Conservation (phyloP, 169 alveolate species). For the Theileria parva region DNA sequence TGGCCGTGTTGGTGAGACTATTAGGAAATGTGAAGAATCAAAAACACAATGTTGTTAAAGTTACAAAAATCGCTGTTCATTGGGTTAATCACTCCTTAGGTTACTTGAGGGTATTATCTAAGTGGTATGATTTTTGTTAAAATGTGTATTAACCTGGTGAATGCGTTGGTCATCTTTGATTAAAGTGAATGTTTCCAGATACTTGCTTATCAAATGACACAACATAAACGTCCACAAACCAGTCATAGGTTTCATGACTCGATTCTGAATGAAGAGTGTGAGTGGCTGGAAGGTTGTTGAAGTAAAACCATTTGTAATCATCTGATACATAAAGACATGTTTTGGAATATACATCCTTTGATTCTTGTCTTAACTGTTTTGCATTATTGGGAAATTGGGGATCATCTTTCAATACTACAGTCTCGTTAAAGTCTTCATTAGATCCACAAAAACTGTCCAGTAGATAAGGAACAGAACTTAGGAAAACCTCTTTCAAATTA, state of each 20-base stretch:
- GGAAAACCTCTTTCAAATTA: constrained; percentile 3
- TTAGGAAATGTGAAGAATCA: not conserved
- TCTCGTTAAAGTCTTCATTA: constrained; percentile 8
- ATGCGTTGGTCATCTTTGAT: not conserved
- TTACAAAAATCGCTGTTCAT: not conserved
- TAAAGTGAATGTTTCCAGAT: constrained; percentile 41
- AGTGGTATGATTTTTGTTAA: not conserved
- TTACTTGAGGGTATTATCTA: not conserved
- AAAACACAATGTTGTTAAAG: not conserved
- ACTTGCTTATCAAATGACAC: constrained; percentile 18
- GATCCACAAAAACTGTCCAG: not conserved
- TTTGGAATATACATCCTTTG: constrained; percentile 10
- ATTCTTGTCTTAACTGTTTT: not conserved
- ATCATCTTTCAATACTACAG: not conserved
- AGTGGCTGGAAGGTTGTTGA: constrained; percentile 30
- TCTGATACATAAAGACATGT: constrained; percentile 42
- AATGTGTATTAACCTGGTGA: not conserved
- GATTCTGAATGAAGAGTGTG: constrained; percentile 1
- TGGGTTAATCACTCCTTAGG: not conserved
- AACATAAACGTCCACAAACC: constrained; percentile 53
- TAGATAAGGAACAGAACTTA: constrained; percentile 4
- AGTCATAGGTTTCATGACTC: not conserved
- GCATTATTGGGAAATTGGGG: not conserved
- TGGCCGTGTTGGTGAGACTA: not conserved
- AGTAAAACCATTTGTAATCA: constrained; percentile 45